These are phyloP conservation scores for Sungouiozyma ichnusensis DNA, from an alignment of 805 yeast species.

Conservation along the genomic window DNA sequence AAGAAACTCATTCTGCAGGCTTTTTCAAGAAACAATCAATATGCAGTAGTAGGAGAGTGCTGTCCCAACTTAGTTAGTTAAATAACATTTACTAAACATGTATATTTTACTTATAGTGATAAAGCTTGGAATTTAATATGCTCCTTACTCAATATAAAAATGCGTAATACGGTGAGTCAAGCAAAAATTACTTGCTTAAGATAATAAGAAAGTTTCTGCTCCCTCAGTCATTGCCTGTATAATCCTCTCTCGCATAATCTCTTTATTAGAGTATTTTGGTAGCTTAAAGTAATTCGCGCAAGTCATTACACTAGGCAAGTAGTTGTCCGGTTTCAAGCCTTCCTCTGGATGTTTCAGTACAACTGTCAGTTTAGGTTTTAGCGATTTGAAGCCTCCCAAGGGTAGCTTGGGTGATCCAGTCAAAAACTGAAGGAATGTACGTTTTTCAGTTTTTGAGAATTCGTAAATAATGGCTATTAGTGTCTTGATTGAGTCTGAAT, in stretches of 20 bases:
- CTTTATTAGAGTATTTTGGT: slow-evolving; percentile 65
- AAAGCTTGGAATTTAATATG: too few relatives aligned
- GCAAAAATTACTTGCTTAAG: slow-evolving; percentile 37
- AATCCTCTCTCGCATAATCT: slow-evolving; percentile 48
- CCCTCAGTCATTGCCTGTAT: slow-evolving; percentile 77
- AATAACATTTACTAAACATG: too few relatives aligned
- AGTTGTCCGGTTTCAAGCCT: slow-evolving; percentile 58
- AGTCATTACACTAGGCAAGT: slow-evolving; percentile 95
- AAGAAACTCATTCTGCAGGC: too few relatives aligned
- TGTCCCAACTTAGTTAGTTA: too few relatives aligned
- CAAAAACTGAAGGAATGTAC: slow-evolving; percentile 72
- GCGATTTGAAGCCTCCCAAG: slow-evolving; percentile 79
- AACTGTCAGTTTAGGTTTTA: slow-evolving; percentile 77
- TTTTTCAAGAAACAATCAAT: too few relatives aligned
- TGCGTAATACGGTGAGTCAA: too few relatives aligned
- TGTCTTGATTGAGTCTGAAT: slow-evolving; percentile 50
- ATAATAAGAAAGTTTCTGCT: slow-evolving; percentile 72
- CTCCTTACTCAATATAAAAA: too few relatives aligned
- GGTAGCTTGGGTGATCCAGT: slow-evolving; percentile 93
- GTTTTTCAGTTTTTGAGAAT: slow-evolving; percentile 45
- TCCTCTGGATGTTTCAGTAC: slow-evolving; percentile 77
- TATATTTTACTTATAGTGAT: too few relatives aligned
- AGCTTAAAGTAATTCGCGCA: slow-evolving; percentile 90
- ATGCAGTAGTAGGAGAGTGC: too few relatives aligned
- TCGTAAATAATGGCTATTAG: slow-evolving; percentile 52